Base-by-base conservation (phyloP, 495 filamentous ascomycete genomes). In the Chaetomium tenue region DNA sequence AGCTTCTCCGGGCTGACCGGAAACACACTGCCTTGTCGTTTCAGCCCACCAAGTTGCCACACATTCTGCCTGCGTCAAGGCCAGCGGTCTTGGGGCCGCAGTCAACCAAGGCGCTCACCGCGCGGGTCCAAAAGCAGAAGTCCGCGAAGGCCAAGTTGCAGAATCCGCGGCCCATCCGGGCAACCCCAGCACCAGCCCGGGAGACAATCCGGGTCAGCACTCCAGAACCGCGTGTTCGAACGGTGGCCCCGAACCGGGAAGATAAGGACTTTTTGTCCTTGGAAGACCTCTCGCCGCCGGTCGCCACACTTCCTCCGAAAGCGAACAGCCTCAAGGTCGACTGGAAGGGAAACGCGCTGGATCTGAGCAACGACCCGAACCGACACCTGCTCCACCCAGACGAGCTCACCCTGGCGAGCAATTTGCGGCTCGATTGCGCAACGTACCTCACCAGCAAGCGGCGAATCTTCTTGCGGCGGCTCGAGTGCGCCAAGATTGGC, bases 361-460 rank as follows among this genome's bases (percentile, higher is more conserved):
- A 96, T 73, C 83, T 96, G 63, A 85, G 82, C 75, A 84, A 84
- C 71, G 93, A 97, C 71, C 89, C 90, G 52, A 84, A 96, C 74
- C 81, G 83, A 40, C 74, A 89, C 63, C 80, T 93, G 50, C 87
- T 97, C 55, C 90, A 93, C 73, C 82, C 87, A 6, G 88, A 90
- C 53, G 94, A 98, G 77, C 66, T 94, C 62, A 79, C 82, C 51
- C 83, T 97, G 39, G 93, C 92, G 39, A 85, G 88, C 47, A 89
- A 86, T 25, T 85, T 98, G 23, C 86, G 94, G 58, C 85, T 98
- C 40, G 89, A 89, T 66, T 93, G 90, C 71, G 92, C 91, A 30
- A 93, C 91, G 48, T 98, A 98, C 70, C 83, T 98, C 28, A 93
- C 91, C 70, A 94, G 89, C 80, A 98, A 98, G 83, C 87, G 94